Percentiles rank a stretch among this genome's conserved stretches.
Evolutionary conservation across 2,329 filamentous ascomycete species (phyloP).

Genomic region (Periconia macrospinosa): DNA sequence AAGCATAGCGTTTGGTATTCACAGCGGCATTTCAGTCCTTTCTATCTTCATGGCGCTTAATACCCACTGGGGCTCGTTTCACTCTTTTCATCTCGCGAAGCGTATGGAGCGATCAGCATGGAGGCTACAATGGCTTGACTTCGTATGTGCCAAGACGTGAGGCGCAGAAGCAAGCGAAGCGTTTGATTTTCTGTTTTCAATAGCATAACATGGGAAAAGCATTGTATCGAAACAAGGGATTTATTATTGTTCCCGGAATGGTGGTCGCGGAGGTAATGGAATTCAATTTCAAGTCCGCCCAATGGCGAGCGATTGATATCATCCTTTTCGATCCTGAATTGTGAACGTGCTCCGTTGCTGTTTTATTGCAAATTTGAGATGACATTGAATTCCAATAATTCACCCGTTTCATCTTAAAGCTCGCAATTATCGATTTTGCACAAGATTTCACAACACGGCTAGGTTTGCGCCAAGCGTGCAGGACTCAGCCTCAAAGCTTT

Average conservation of each 20-base stretch:
- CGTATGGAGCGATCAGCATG: not conserved
- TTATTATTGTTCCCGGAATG: not conserved
- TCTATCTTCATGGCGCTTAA: conserved; percentile 3
- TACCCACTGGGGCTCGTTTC: not conserved
- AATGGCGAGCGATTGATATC: not conserved
- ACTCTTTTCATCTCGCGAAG: not conserved
- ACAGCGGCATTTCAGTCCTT: conserved; percentile 11
- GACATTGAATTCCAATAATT: too few species aligned
- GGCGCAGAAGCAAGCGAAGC: not conserved
- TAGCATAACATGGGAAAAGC: not conserved
- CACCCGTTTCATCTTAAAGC: too few species aligned
- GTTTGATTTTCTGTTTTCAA: not conserved
- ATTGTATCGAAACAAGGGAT: not conserved
- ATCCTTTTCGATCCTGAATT: not conserved
- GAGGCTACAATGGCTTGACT: not conserved
- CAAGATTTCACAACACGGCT: too few species aligned
- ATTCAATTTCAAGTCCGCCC: not conserved
- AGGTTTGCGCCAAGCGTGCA: too few species aligned
- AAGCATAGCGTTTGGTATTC: conserved; percentile 19
- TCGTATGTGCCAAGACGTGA: not conserved
- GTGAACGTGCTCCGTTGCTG: not conserved
- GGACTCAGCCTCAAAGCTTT: too few species aligned
- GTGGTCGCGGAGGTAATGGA: not conserved
- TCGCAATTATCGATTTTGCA: too few species aligned
- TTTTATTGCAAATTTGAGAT: too few species aligned